These are phyloP conservation scores for Litchi chinensis DNA, from an alignment of 345 rosid species.

Conservation along the genomic window DNA sequence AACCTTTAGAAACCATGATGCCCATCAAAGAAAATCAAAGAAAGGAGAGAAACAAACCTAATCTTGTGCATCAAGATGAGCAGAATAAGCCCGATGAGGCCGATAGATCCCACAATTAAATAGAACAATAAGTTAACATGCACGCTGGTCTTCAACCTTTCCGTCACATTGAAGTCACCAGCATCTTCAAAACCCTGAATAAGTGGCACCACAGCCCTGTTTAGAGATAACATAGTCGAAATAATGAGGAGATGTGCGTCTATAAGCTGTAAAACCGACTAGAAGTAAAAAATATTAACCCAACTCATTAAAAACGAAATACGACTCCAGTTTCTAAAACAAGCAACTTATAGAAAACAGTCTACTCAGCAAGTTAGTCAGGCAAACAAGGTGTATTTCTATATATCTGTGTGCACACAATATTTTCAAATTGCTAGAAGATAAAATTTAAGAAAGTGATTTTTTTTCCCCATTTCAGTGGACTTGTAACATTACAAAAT, in stretches of 20 bases:
- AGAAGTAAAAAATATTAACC: constrained; percentile 11
- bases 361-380: neutral
- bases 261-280: constrained; percentile 26
- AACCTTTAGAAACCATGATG: constrained; percentile 2
- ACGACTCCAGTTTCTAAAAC: neutral
- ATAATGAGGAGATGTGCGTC: constrained; percentile 45
- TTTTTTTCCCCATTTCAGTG: neutral
- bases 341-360: neutral
- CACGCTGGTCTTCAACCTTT: constrained; percentile 88
- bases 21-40: constrained; percentile 5
- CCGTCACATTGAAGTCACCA: constrained; percentile 88
- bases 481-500: neutral
- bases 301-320: neutral
- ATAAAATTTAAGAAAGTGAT: neutral
- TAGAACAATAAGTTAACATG: constrained; percentile 93
- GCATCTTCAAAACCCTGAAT: constrained; percentile 99
- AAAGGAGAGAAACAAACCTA: constrained; percentile 41
- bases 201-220: constrained; percentile 99
- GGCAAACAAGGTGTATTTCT: neutral
- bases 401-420: neutral
- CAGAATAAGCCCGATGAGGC: constrained; percentile 88
- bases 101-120: constrained; percentile 82
- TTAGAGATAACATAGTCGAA: constrained; percentile 59
- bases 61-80: constrained; percentile 69
- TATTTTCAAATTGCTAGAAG: neutral